phyloP scores from a whole-genome alignment of 2,329 filamentous ascomycete species.

The Xylaria sp. region DNA sequence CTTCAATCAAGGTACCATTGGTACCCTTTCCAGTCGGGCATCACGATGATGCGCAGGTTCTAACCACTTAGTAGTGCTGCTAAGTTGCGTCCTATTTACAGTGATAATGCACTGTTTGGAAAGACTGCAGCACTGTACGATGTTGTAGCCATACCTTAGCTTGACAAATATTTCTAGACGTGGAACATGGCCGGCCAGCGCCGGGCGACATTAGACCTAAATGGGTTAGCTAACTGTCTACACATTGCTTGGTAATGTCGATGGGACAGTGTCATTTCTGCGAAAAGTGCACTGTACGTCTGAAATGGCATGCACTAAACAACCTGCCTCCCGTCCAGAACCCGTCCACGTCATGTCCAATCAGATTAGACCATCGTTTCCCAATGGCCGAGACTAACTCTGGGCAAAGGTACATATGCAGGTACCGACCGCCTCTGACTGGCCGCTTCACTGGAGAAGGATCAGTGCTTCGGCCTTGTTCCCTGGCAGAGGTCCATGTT shows the following conservation, averaged over 20 bases:
- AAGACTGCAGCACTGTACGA: no score
- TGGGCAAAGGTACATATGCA: constrained; percentile 40
- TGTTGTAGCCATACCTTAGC: no score
- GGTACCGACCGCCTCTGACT: constrained; percentile 43
- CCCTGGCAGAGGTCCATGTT: constrained; percentile 31
- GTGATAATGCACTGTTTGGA: no score
- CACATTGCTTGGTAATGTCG: neutral
- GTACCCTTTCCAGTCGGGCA: constrained; percentile 11
- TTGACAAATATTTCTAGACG: no score
- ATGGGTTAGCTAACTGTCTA: no score
- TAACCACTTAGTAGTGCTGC: neutral
- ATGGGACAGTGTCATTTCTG: neutral
- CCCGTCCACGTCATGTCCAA: constrained; percentile 34
- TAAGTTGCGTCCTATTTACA: no score
- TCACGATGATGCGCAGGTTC: neutral
- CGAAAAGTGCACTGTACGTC: neutral
- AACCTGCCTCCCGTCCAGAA: neutral
- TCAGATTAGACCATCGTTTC: constrained; percentile 19
- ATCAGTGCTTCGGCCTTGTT: constrained; percentile 19
- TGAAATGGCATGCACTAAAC: neutral
- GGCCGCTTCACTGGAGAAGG: constrained; percentile 13
- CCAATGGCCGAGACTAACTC: constrained; percentile 22
- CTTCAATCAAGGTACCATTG: constrained; percentile 20
- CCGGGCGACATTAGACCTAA: no score
- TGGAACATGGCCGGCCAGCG: no score